A percentile compares a stretch with the other conserved stretches of the same genome.
Evolutionary conservation across 1,139 yeast species (phyloP).

Genomic region (Yamadazyma spencermartinsiae): DNA sequence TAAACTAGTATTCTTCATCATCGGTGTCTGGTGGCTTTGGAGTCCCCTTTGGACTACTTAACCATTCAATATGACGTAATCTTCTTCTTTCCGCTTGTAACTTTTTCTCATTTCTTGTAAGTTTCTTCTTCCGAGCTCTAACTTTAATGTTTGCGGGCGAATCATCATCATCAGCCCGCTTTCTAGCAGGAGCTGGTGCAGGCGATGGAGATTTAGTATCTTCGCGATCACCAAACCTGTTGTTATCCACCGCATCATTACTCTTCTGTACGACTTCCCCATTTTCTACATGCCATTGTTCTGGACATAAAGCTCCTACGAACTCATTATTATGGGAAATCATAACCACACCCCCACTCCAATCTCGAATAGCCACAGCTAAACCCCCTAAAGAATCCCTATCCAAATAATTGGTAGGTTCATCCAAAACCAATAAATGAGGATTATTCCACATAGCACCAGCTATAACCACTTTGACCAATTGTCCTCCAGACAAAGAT

Average conservation of each 20-base stretch:
- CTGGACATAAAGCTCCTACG: conserved; percentile 96
- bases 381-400: conserved; percentile 97
- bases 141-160: conserved; percentile 96
- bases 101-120: conserved; percentile 96
- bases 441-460: conserved; percentile 99
- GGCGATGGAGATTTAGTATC: conserved; percentile 26
- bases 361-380: conserved; percentile 95
- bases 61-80: conserved; percentile 91
- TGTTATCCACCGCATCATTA: conserved; percentile 67
- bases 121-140: conserved; percentile 87
- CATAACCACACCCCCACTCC: conserved; percentile 98
- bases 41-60: conserved; percentile 94
- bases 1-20: conserved; percentile 57
- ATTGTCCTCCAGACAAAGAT: conserved; percentile 95
- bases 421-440: conserved; percentile 94
- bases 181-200: conserved; percentile 28
- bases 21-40: conserved; percentile 93
- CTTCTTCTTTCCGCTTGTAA: conserved; percentile 91
- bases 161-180: conserved; percentile 69
- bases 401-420: conserved; percentile 97
- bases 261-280: conserved; percentile 89
- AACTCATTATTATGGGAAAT: conserved; percentile 97
- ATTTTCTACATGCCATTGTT: conserved; percentile 96
- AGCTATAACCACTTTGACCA: conserved; percentile 97
- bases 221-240: conserved; percentile 74